Evolutionary conservation across 495 filamentous ascomycete species (phyloP).

Genomic region (Penicillium arizonense): DNA sequence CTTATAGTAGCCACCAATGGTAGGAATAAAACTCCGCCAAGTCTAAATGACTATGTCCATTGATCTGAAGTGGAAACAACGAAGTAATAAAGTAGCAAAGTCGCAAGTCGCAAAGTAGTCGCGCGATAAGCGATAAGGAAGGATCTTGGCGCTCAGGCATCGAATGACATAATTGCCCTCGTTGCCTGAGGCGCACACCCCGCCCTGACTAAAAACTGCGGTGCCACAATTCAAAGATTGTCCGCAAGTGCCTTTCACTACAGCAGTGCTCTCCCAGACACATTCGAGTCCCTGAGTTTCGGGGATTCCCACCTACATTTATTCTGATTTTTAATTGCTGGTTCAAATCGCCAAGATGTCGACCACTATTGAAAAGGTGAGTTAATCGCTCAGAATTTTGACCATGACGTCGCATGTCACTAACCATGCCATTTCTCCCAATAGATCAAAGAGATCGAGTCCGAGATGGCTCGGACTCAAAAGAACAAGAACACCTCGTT

Average conservation of each 20-base stretch:
- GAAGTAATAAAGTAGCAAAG: neutral
- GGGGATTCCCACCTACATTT: neutral
- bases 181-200: slow-evolving; percentile 30
- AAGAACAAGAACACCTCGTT: slow-evolving; percentile 98
- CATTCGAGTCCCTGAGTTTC: slow-evolving; percentile 2
- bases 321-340: slow-evolving; percentile 10
- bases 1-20: neutral
- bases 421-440: slow-evolving; percentile 19
- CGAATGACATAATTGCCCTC: slow-evolving; percentile 24
- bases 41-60: neutral
- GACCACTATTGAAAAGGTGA: slow-evolving; percentile 94
- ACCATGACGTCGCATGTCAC: slow-evolving; percentile 16
- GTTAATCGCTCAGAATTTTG: slow-evolving; percentile 21
- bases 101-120: neutral
- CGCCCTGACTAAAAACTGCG: slow-evolving; percentile 30
- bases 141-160: slow-evolving; percentile 6
- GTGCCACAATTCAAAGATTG: slow-evolving; percentile 36
- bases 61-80: too few species aligned
- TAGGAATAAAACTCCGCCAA: neutral
- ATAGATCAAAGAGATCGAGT: slow-evolving; percentile 97
- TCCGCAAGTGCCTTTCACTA: slow-evolving; percentile 16
- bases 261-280: slow-evolving; percentile 11
- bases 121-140: slow-evolving; percentile 27
- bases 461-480: slow-evolving; percentile 95
- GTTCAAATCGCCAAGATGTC: slow-evolving; percentile 65